Conservation (phyloP, 495 filamentous ascomycete species). For the Aspergillus avenaceus region DNA sequence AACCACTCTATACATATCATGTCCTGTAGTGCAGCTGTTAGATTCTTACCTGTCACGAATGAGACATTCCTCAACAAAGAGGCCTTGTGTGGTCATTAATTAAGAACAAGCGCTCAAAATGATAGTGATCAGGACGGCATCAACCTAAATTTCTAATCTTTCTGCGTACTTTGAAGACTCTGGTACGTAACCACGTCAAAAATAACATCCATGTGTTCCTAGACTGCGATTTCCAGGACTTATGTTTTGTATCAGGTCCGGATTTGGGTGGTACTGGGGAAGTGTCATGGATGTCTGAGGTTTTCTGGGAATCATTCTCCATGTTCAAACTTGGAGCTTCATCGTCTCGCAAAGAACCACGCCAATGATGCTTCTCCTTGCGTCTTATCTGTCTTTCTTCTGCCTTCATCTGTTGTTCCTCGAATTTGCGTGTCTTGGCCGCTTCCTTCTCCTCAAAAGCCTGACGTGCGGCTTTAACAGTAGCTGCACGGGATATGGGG, state of each 20-base stretch:
- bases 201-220: slow-evolving; percentile 46
- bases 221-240: slow-evolving; percentile 33
- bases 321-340: slow-evolving; percentile 11
- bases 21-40: too few relatives aligned
- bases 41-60: too few relatives aligned
- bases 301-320: slow-evolving; percentile 4
- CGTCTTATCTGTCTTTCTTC: slow-evolving; percentile 39
- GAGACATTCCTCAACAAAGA: too few relatives aligned
- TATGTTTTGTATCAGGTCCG: slow-evolving; percentile 9
- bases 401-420: slow-evolving; percentile 51
- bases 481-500: slow-evolving; percentile 48
- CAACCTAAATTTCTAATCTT: slow-evolving; percentile 29
- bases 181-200: slow-evolving; percentile 45
- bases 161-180: slow-evolving; percentile 42
- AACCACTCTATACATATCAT: too few relatives aligned
- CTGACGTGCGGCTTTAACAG: slow-evolving; percentile 50
- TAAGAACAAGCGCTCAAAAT: too few relatives aligned
- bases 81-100: neutral
- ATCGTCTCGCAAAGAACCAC: slow-evolving; percentile 15
- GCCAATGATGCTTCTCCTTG: slow-evolving; percentile 26
- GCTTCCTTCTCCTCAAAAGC: slow-evolving; percentile 57
- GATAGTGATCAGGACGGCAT: neutral
- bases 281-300: neutral
- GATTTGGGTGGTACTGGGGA: slow-evolving; percentile 2
- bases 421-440: slow-evolving; percentile 53